Percentiles rank a stretch among this genome's conserved stretches.
Conservation (phyloP, 75 land plant species). For the Pinus albicaulis region DNA sequence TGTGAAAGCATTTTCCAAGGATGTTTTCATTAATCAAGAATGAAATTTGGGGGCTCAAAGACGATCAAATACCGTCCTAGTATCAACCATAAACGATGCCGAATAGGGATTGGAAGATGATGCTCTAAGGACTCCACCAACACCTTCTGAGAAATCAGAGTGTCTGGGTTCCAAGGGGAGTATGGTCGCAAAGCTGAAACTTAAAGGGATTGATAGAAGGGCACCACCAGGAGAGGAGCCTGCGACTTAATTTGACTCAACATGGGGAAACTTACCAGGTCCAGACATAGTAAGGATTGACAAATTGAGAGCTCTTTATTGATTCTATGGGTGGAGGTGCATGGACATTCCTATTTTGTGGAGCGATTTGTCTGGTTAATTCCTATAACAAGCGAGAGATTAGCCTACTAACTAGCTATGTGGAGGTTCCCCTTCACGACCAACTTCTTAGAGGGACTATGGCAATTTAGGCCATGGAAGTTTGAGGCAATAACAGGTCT, state of each 20-base stretch:
- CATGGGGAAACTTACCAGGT: constrained; percentile 54
- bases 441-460: constrained; percentile 69
- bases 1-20: no score
- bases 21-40: no score
- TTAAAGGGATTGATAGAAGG: constrained; percentile 63
- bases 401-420: constrained; percentile 86
- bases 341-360: constrained; percentile 64
- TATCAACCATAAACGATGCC: no score
- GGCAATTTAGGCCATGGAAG: constrained; percentile 62
- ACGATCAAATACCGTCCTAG: no score
- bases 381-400: constrained; percentile 95
- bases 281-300: constrained; percentile 59
- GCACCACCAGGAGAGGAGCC: constrained; percentile 61
- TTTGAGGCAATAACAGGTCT: constrained; percentile 82
- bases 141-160: no score
- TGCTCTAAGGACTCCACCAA: no score
- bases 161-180: no score
- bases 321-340: constrained; percentile 69
- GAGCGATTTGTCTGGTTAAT: constrained; percentile 96
- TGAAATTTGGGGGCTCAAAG: no score
- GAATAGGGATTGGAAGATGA: no score
- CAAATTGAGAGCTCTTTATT: constrained; percentile 56
- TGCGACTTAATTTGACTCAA: constrained; percentile 58
- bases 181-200: constrained; percentile 68
- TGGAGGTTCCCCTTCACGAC: constrained; percentile 22